A percentile compares a stretch with the other conserved stretches of the same genome.
Evolutionary conservation across 495 filamentous ascomycete genomes (phyloP).

Genomic region (Penicillium psychrofluorescens): DNA sequence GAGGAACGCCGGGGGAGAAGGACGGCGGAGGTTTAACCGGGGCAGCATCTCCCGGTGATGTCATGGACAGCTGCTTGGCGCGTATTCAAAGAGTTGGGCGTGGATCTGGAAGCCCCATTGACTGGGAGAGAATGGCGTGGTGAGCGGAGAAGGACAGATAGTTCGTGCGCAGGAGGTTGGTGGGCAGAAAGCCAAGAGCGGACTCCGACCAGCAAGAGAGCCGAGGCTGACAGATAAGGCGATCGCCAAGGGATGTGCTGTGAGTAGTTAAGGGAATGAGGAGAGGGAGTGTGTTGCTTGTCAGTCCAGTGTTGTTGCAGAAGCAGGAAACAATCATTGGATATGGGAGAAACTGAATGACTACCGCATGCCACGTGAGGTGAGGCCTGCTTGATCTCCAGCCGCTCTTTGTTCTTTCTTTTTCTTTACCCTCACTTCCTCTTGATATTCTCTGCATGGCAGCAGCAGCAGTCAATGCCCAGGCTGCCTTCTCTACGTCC

Average conservation of each 20-base stretch:
- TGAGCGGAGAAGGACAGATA: constrained; percentile 6
- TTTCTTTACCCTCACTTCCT: not conserved
- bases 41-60: constrained; percentile 53
- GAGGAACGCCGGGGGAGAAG: constrained; percentile 44
- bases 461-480: constrained; percentile 15
- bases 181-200: constrained; percentile 19
- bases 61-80: constrained; percentile 45
- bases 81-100: constrained; percentile 6
- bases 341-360: too few species aligned
- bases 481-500: constrained; percentile 7
- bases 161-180: constrained; percentile 11
- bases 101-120: constrained; percentile 27
- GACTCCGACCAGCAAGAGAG: constrained; percentile 9
- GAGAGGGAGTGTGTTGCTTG: too few species aligned
- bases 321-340: too few species aligned
- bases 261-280: too few species aligned
- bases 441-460: constrained; percentile 8
- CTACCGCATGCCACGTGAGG: not conserved
- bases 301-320: too few species aligned
- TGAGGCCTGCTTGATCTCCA: not conserved
- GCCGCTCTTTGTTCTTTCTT: not conserved
- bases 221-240: too few species aligned
- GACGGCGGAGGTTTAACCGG: constrained; percentile 55
- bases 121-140: constrained; percentile 8
- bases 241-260: too few species aligned